These are phyloP conservation scores for Trypanosoma caninum DNA, from an alignment of 208 protist species.

Conservation along the genomic window DNA sequence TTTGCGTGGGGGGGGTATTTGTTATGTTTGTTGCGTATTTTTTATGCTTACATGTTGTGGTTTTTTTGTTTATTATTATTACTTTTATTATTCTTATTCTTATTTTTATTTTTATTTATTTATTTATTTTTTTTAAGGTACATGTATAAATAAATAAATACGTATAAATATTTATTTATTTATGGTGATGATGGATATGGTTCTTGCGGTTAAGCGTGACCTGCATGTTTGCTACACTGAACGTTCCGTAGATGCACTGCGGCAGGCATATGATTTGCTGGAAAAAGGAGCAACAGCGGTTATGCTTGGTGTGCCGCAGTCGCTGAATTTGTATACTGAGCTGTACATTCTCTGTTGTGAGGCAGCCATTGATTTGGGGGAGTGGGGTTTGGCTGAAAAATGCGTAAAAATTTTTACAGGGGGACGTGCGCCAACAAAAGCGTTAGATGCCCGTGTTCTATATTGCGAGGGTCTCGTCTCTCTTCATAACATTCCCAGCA, in stretches of 20 bases:
- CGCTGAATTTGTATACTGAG: constrained; percentile 30
- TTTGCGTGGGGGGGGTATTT: no score
- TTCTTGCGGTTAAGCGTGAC: constrained; percentile 31
- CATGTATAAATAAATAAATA: constrained; percentile 2
- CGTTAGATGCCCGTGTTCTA: constrained; percentile 44
- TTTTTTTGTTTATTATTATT: constrained; percentile 8
- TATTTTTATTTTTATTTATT: constrained; percentile 16
- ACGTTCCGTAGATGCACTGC: constrained; percentile 19
- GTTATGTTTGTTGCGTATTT: no score
- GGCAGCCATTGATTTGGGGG: constrained; percentile 53
- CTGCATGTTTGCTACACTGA: constrained; percentile 23
- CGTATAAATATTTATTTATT: neutral
- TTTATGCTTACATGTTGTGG: no score
- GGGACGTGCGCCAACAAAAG: constrained; percentile 30
- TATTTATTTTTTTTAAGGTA: constrained; percentile 14
- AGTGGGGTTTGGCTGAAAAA: constrained; percentile 52
- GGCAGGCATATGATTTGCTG: constrained; percentile 27
- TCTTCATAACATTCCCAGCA: constrained; percentile 33
- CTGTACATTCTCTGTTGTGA: constrained; percentile 75
- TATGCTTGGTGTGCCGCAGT: neutral
- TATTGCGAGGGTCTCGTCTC: constrained; percentile 66
- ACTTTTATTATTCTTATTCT: constrained; percentile 1
- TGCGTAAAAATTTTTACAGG: constrained; percentile 31
- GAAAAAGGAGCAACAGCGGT: constrained; percentile 3
- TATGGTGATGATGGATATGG: constrained; percentile 22